These are phyloP conservation scores for Xylaria sp. DNA, from an alignment of 495 filamentous ascomycete species.

Conservation along the genomic window DNA sequence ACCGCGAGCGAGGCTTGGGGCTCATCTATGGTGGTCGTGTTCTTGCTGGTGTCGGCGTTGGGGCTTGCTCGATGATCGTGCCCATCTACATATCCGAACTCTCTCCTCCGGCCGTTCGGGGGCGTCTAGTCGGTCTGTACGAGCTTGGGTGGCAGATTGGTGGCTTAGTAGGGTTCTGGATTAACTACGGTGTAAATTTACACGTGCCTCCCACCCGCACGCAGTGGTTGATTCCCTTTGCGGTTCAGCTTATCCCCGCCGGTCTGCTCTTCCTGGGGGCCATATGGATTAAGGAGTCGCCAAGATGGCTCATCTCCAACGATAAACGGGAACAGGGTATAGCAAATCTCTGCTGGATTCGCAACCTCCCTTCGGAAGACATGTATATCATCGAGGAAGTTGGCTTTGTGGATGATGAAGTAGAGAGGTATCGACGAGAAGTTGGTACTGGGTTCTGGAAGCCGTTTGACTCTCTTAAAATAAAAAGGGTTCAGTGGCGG, in stretches of 20 bases:
- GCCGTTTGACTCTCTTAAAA: conserved; percentile 65
- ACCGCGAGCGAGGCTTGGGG: conserved; percentile 61
- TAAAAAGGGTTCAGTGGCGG: conserved; percentile 61
- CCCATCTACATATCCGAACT: conserved; percentile 67
- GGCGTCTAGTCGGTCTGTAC: conserved; percentile 68
- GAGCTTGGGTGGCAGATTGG: conserved; percentile 78
- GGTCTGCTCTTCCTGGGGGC: conserved; percentile 63
- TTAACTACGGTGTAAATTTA: conserved; percentile 60
- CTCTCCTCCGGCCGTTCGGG: conserved; percentile 61
- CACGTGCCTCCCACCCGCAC: conserved; percentile 46
- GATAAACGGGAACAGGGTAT: conserved; percentile 20
- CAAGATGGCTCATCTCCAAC: conserved; percentile 57
- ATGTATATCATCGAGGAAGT: conserved; percentile 49
- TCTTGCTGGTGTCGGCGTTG: conserved; percentile 60
- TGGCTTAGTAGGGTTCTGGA: conserved; percentile 59
- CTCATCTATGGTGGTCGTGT: conserved; percentile 65
- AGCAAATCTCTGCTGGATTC: conserved; percentile 28
- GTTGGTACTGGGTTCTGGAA: conserved; percentile 72
- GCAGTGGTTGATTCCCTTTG: conserved; percentile 66
- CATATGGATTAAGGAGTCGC: conserved; percentile 57
- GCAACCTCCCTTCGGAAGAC: conserved; percentile 21
- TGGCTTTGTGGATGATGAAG: conserved; percentile 24
- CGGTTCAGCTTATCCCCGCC: conserved; percentile 66
- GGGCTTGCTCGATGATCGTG: conserved; percentile 57
- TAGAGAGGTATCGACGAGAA: conserved; percentile 60